These are phyloP conservation scores for Carallia pectinifolia DNA, from an alignment of 345 rosid genomes.

Conservation along the genomic window DNA sequence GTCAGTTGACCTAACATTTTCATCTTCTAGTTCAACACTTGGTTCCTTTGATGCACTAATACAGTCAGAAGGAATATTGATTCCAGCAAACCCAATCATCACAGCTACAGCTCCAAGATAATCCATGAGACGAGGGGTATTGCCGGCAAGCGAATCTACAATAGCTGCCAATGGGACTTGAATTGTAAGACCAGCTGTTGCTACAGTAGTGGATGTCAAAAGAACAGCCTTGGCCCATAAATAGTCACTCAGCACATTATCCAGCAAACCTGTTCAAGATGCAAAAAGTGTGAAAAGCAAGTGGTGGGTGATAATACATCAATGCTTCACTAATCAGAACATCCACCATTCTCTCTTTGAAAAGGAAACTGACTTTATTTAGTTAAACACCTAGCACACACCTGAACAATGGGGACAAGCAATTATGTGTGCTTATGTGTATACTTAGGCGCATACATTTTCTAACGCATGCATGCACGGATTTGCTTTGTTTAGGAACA, in stretches of 20 bases:
- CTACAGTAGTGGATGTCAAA: slow-evolving; percentile 86
- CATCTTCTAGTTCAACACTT: slow-evolving; percentile 38
- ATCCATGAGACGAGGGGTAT: slow-evolving; percentile 62
- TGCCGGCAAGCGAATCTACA: slow-evolving; percentile 70
- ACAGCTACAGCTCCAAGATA: slow-evolving; percentile 85
- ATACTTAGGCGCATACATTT: too few relatives aligned
- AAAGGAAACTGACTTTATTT: neutral
- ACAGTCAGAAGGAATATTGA: slow-evolving; percentile 65
- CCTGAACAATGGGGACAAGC: too few relatives aligned
- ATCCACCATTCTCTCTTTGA: neutral
- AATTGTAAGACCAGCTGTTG: slow-evolving; percentile 88
- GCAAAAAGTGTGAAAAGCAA: neutral
- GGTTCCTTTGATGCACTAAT: slow-evolving; percentile 46
- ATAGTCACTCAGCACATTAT: slow-evolving; percentile 90
- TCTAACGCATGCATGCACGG: neutral
- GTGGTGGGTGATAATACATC: neutral
- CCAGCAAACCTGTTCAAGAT: slow-evolving; percentile 62
- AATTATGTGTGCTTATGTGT: too few relatives aligned
- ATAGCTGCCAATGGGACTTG: slow-evolving; percentile 96
- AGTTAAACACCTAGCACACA: too few relatives aligned
- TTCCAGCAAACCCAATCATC: slow-evolving; percentile 86
- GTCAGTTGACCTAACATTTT: slow-evolving; percentile 23
- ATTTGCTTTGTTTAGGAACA: neutral
- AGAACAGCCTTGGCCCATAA: slow-evolving; percentile 95
- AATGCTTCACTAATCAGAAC: neutral